These are phyloP conservation scores for Starmerella vaccinii DNA, from an alignment of 805 yeast genomes.

Conservation along the genomic window DNA sequence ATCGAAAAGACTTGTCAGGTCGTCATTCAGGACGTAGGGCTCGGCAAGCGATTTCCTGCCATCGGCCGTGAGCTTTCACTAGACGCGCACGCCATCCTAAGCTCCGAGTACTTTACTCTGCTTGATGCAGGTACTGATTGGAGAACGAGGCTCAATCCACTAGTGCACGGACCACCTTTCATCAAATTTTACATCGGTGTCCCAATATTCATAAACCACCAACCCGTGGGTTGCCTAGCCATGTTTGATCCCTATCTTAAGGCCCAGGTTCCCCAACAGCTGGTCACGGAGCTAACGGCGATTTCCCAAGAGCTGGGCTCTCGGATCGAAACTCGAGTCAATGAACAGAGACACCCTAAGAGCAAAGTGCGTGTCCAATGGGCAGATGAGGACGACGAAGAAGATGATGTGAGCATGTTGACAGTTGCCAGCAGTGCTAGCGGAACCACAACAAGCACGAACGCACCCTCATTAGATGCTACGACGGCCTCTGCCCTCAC, in stretches of 20 bases:
- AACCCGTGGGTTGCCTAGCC: slow-evolving; percentile 48
- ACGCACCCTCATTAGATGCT: not conserved
- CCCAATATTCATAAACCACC: slow-evolving; percentile 39
- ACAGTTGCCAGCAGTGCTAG: not conserved
- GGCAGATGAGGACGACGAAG: slow-evolving; percentile 7
- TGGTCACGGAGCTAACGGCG: slow-evolving; percentile 15
- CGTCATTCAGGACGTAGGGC: slow-evolving; percentile 41
- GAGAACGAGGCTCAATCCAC: slow-evolving; percentile 54
- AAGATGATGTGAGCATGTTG: not conserved
- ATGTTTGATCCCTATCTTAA: slow-evolving; percentile 40
- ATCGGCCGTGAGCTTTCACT: slow-evolving; percentile 41
- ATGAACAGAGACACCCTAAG: not conserved
- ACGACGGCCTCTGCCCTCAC: not conserved
- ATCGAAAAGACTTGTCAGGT: slow-evolving; percentile 40
- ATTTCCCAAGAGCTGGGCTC: slow-evolving; percentile 13
- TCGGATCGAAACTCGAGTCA: slow-evolving; percentile 5
- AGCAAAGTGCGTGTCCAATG: slow-evolving; percentile 7
- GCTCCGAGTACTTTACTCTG: slow-evolving; percentile 44
- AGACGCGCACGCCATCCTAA: slow-evolving; percentile 60
- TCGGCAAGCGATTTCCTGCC: slow-evolving; percentile 39
- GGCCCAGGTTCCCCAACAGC: slow-evolving; percentile 11
- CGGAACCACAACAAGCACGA: not conserved
- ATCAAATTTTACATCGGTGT: slow-evolving; percentile 58
- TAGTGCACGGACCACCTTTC: slow-evolving; percentile 51
- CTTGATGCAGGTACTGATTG: slow-evolving; percentile 58